Conservation (phyloP, 768 basidiomycete species). For the Psilocybe tampanensis region DNA sequence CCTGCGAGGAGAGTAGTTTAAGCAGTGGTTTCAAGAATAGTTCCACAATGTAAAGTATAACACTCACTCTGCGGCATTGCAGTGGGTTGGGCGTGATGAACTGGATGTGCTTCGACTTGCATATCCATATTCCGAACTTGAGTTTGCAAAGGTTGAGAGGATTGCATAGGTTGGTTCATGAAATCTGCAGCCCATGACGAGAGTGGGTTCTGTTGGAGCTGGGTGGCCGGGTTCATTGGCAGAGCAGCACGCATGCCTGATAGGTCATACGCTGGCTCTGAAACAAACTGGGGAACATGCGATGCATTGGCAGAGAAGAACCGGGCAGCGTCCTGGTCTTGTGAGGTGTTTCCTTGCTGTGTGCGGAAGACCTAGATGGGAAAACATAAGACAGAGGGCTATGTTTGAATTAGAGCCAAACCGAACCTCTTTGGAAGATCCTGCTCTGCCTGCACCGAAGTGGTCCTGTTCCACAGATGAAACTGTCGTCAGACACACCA, state of each 20-base stretch:
- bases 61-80: slow-evolving; percentile 22
- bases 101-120: slow-evolving; percentile 14
- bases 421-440: slow-evolving; percentile 64
- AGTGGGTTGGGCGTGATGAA: slow-evolving; percentile 2
- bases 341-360: slow-evolving; percentile 41
- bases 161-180: slow-evolving; percentile 34
- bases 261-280: slow-evolving; percentile 56
- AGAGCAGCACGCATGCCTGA: slow-evolving; percentile 54
- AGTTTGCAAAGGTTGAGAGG: slow-evolving; percentile 18
- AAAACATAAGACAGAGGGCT: neutral
- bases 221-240: slow-evolving; percentile 32
- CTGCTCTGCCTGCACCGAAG: slow-evolving; percentile 60
- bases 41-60: neutral
- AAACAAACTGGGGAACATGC: slow-evolving; percentile 34
- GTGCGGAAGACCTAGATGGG: slow-evolving; percentile 67
- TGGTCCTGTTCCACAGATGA: slow-evolving; percentile 56
- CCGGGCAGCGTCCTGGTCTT: slow-evolving; percentile 66
- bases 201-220: slow-evolving; percentile 29
- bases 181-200: slow-evolving; percentile 72
- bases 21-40: neutral
- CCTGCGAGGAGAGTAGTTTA: slow-evolving; percentile 22
- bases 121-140: slow-evolving; percentile 11
- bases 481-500: slow-evolving; percentile 14
- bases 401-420: slow-evolving; percentile 1
- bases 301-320: slow-evolving; percentile 57